These are phyloP conservation scores for Coniophora puteana DNA, from an alignment of 1,284 basidiomycete genomes.

Conservation along the genomic window DNA sequence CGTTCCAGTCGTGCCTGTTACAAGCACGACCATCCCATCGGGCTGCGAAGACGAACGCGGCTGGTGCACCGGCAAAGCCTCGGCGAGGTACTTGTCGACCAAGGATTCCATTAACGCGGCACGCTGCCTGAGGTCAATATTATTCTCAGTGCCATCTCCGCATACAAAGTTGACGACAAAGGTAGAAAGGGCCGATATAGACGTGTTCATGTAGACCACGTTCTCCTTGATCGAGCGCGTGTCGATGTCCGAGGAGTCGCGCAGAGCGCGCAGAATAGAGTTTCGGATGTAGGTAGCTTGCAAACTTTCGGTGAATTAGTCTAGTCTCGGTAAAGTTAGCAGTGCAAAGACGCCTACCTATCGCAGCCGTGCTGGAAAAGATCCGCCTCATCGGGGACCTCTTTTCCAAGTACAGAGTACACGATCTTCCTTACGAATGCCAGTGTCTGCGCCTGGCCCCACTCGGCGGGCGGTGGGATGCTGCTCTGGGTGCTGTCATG, in stretches of 20 bases:
- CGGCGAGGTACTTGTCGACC: too few relatives aligned
- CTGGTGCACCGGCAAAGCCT: too few relatives aligned
- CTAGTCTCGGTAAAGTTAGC: not conserved
- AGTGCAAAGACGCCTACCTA: slow-evolving; percentile 26
- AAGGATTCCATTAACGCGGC: too few relatives aligned
- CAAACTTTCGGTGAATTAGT: slow-evolving; percentile 22
- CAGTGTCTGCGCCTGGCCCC: slow-evolving; percentile 19
- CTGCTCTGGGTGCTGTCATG: slow-evolving; percentile 20
- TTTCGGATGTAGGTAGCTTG: slow-evolving; percentile 41
- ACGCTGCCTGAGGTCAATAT: too few relatives aligned
- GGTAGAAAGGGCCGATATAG: slow-evolving; percentile 17
- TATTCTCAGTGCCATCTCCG: too few relatives aligned
- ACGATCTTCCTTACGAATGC: slow-evolving; percentile 29
- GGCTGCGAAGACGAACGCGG: too few relatives aligned
- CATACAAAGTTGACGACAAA: too few relatives aligned
- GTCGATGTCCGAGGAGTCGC: slow-evolving; percentile 6
- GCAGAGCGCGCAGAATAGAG: slow-evolving; percentile 27
- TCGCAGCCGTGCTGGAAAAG: slow-evolving; percentile 43
- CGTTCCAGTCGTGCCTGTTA: too few relatives aligned
- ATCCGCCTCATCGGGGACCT: slow-evolving; percentile 32
- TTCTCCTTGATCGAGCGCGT: slow-evolving; percentile 12
- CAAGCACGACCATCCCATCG: too few relatives aligned
- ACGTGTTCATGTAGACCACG: slow-evolving; percentile 31
- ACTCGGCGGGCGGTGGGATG: slow-evolving; percentile 20
- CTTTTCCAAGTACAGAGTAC: slow-evolving; percentile 19